These are phyloP conservation scores for Sporobolomyces roseus DNA, from an alignment of 768 basidiomycete genomes.

Conservation along the genomic window DNA sequence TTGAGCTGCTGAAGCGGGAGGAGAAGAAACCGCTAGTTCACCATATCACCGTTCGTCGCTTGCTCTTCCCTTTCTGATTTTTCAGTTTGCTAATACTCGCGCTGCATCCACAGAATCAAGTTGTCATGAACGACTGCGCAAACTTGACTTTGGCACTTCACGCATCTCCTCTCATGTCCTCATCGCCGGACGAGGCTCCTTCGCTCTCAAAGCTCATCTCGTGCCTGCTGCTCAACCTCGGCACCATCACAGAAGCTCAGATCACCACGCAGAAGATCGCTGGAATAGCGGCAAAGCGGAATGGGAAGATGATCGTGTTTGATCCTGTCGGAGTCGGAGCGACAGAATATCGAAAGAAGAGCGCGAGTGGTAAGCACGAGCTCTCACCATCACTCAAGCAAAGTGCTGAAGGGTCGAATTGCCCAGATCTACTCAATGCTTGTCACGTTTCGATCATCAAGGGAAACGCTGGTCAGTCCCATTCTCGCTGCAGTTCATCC, in stretches of 20 bases:
- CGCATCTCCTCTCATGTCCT: conserved; percentile 92
- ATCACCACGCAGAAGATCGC: conserved; percentile 69
- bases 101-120: conserved; percentile 14
- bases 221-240: conserved; percentile 79
- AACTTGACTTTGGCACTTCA: conserved; percentile 83
- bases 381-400: not conserved
- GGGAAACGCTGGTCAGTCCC: conserved; percentile 62
- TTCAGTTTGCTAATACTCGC: too few relatives aligned
- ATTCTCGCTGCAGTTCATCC: not conserved
- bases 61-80: too few relatives aligned
- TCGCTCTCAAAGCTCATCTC: conserved; percentile 66
- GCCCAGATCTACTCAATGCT: conserved; percentile 35
- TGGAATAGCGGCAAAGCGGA: conserved; percentile 57
- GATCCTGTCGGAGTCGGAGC: conserved; percentile 93
- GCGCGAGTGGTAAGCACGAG: conserved; percentile 56
- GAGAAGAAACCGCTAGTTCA: conserved; percentile 67
- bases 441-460: conserved; percentile 70
- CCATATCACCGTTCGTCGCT: conserved; percentile 54
- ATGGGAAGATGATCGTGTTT: conserved; percentile 72
- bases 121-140: conserved; percentile 36
- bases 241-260: conserved; percentile 61
- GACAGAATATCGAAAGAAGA: conserved; percentile 63
- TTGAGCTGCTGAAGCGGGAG: conserved; percentile 55
- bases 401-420: too few relatives aligned
- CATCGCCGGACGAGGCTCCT: conserved; percentile 72